Evolutionary conservation across 495 filamentous ascomycete genomes (phyloP).

Genomic region (Diplogelasinospora grovesii): DNA sequence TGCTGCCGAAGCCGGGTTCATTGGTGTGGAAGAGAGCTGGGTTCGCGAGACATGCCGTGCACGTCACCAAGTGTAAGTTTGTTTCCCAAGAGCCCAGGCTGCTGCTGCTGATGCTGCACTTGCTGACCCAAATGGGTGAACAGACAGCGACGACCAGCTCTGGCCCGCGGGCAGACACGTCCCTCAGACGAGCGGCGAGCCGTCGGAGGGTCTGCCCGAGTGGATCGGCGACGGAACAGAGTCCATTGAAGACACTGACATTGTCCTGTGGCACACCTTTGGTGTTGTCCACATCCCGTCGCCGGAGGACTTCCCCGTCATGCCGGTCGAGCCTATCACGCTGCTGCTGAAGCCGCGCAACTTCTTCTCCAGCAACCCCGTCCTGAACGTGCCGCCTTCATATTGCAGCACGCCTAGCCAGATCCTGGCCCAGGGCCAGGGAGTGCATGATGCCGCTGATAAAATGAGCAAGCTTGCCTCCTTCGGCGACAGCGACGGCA

Average conservation of each 20-base stretch:
- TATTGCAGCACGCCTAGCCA: constrained; percentile 69
- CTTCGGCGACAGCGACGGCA: constrained; percentile 5
- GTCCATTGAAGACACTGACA: constrained; percentile 74
- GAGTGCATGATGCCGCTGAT: constrained; percentile 41
- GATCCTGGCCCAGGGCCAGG: constrained; percentile 44
- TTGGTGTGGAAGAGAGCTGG: constrained; percentile 92
- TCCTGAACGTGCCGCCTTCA: constrained; percentile 78
- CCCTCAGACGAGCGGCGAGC: constrained; percentile 84
- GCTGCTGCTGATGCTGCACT: too few relatives aligned
- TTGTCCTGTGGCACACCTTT: constrained; percentile 96
- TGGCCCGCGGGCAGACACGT: constrained; percentile 92
- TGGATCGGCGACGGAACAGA: constrained; percentile 75
- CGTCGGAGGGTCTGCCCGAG: constrained; percentile 66
- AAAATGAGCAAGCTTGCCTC: constrained; percentile 41
- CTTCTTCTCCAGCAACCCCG: constrained; percentile 84
- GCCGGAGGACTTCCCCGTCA: constrained; percentile 91
- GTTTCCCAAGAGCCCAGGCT: background rate
- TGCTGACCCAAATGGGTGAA: background rate
- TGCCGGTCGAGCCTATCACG: constrained; percentile 81
- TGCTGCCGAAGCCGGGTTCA: constrained; percentile 78
- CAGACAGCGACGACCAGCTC: constrained; percentile 78
- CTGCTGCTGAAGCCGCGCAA: constrained; percentile 76
- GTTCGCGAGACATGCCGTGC: constrained; percentile 85
- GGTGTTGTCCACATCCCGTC: constrained; percentile 88
- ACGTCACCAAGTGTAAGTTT: constrained; percentile 80